phyloP scores from a whole-genome alignment of 768 basidiomycete species.

The Guyanaporus albipodus region DNA sequence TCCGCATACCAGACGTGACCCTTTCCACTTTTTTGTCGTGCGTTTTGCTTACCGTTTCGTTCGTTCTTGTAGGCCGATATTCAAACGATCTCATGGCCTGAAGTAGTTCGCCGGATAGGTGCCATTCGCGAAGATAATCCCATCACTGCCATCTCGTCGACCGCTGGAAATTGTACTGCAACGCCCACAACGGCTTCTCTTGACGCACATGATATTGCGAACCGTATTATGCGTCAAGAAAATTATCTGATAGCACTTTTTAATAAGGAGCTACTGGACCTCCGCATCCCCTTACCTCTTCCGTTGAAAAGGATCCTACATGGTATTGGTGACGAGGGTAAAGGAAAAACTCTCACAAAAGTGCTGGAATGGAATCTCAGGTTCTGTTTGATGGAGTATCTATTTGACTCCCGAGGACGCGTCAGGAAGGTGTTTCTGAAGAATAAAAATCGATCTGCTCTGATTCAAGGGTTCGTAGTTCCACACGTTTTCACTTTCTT shows the following conservation, averaged over 20 bases:
- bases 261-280: conserved; percentile 92
- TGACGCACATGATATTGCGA: conserved; percentile 97
- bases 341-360: conserved; percentile 78
- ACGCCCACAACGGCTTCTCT: conserved; percentile 78
- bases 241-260: conserved; percentile 98
- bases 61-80: conserved; percentile 81
- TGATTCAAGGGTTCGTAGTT: conserved; percentile 76
- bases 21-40: neutral
- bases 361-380: conserved; percentile 97
- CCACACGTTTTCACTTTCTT: neutral
- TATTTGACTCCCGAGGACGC: conserved; percentile 86
- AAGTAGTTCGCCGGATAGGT: conserved; percentile 86
- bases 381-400: conserved; percentile 92
- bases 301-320: conserved; percentile 48
- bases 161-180: conserved; percentile 44
- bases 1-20: conserved; percentile 90
- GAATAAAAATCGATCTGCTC: conserved; percentile 66
- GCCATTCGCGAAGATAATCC: conserved; percentile 92
- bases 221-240: conserved; percentile 96
- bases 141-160: conserved; percentile 78
- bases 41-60: conserved; percentile 10
- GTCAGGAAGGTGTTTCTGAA: conserved; percentile 92
- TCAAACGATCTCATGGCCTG: conserved; percentile 95
- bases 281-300: conserved; percentile 75
- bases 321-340: conserved; percentile 48